phyloP scores from a whole-genome alignment of 768 basidiomycete species.

The Amanita molliuscula region DNA sequence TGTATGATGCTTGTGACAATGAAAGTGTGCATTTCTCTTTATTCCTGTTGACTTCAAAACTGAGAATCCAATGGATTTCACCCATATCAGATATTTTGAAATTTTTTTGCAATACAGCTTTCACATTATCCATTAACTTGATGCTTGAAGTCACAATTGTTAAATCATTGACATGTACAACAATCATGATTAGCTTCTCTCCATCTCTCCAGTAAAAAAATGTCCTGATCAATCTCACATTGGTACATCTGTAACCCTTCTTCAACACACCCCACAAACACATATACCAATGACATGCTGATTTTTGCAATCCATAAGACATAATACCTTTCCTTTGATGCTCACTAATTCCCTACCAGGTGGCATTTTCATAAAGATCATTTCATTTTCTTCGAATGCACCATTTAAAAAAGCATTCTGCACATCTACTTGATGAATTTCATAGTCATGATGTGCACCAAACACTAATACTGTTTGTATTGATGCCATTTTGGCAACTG shows the following conservation, averaged over 20 bases:
- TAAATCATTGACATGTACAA: conserved; percentile 20
- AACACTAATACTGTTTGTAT: conserved; percentile 20
- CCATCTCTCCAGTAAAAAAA: conserved; percentile 13
- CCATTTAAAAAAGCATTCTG: conserved; percentile 1
- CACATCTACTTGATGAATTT: conserved; percentile 18
- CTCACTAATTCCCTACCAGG: not conserved
- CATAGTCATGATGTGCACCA: conserved; percentile 19
- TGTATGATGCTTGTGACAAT: conserved; percentile 21
- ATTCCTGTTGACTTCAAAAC: conserved; percentile 20
- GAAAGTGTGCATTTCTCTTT: conserved; percentile 13
- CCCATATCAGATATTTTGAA: conserved; percentile 13
- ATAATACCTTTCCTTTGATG: conserved; percentile 4
- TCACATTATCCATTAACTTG: not conserved
- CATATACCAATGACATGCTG: conserved; percentile 19
- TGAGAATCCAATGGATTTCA: conserved; percentile 15
- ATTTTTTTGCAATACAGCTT: not conserved
- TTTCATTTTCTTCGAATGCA: not conserved
- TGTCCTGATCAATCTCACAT: conserved; percentile 13
- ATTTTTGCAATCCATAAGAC: conserved; percentile 24
- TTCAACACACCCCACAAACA: conserved; percentile 13
- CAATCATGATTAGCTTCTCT: conserved; percentile 10
- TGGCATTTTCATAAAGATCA: not conserved
- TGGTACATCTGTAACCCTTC: conserved; percentile 11
- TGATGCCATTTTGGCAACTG: conserved; percentile 17
- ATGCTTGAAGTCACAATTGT: conserved; percentile 10